Conservation (phyloP, 805 yeast genomes). For the Kurtzmaniella cleridarum region DNA sequence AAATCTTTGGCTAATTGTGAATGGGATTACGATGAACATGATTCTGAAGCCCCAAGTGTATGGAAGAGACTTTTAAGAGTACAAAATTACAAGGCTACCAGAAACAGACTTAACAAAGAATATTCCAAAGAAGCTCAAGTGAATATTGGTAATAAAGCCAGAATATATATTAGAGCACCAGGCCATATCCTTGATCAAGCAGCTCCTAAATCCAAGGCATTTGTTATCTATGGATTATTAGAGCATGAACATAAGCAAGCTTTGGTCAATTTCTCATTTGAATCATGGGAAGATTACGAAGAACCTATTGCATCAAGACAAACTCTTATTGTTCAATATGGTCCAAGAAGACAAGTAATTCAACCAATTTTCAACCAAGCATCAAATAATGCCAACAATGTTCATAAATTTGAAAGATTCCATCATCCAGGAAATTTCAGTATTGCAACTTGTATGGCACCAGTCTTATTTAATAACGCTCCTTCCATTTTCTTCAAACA, state of each 20-base stretch:
- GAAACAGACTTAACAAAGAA: conserved; percentile 62
- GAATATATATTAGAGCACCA: conserved; percentile 57
- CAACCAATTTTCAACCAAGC: conserved; percentile 80
- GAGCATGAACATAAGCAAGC: conserved; percentile 85
- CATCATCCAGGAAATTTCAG: conserved; percentile 66
- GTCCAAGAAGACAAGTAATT: conserved; percentile 81
- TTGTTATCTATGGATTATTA: conserved; percentile 68
- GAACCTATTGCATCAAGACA: conserved; percentile 84
- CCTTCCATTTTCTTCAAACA: conserved; percentile 79
- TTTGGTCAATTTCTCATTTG: conserved; percentile 73
- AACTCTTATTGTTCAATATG: conserved; percentile 80
- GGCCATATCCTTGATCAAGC: conserved; percentile 36
- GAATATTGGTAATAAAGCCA: conserved; percentile 56
- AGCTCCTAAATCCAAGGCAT: conserved; percentile 43
- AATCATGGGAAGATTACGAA: conserved; percentile 86
- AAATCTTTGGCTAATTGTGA: conserved; percentile 72
- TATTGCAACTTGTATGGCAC: conserved; percentile 84
- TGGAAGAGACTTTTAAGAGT: conserved; percentile 75
- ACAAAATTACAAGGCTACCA: conserved; percentile 70
- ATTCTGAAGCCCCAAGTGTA: conserved; percentile 66
- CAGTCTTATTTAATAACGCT: conserved; percentile 74
- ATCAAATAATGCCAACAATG: conserved; percentile 73
- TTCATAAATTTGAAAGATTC: conserved; percentile 80
- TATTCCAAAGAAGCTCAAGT: conserved; percentile 40
- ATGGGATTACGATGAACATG: conserved; percentile 87